Conservation (phyloP, 805 yeast species). For the Yueomyces sinensis region DNA sequence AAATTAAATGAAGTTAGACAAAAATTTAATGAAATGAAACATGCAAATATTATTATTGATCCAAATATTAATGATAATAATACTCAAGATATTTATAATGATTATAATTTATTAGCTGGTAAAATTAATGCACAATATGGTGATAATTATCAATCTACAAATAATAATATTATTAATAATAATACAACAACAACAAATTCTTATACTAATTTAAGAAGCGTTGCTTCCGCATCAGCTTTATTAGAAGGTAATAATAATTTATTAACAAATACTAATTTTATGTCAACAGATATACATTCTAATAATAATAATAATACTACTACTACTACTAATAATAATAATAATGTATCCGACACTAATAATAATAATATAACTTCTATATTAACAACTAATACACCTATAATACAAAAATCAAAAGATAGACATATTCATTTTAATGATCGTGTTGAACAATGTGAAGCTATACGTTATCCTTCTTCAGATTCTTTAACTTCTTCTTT, state of each 20-base stretch:
- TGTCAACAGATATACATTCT: neutral
- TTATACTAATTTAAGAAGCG: neutral
- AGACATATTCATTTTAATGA: conserved; percentile 87
- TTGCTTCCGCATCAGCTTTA: neutral
- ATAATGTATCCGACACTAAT: neutral
- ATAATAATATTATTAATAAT: neutral
- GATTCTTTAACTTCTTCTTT: conserved; percentile 20
- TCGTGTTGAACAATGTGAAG: conserved; percentile 88
- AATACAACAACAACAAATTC: neutral
- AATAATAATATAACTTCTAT: conserved; percentile 5
- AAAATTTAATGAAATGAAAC: conserved; percentile 32
- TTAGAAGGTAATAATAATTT: neutral
- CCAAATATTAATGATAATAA: conserved; percentile 8
- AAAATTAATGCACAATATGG: conserved; percentile 25
- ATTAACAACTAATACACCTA: conserved; percentile 7
- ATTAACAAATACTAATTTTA: neutral
- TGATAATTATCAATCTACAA: neutral
- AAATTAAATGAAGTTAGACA: conserved; percentile 40
- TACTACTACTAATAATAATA: neutral
- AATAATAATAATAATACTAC: neutral
- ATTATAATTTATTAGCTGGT: conserved; percentile 24
- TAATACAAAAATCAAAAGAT: conserved; percentile 6
- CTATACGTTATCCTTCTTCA: conserved; percentile 30
- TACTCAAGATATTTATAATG: conserved; percentile 16
- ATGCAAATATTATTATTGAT: conserved; percentile 14